Conservation (phyloP, 2,329 filamentous ascomycete species). For the Cladosporium cucumerinum region DNA sequence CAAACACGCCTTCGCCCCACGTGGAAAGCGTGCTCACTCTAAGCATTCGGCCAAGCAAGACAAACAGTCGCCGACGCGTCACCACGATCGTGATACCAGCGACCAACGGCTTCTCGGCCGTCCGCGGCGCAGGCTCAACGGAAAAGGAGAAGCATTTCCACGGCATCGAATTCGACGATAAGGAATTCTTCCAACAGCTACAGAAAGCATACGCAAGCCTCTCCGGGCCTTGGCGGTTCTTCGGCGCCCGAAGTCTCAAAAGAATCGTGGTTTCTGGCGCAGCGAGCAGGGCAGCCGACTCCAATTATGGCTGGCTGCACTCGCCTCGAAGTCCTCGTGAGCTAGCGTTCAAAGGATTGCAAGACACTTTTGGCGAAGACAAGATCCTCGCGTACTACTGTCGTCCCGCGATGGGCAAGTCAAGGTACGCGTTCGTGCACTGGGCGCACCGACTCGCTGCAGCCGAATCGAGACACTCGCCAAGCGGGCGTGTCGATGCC, state of each 20-base stretch:
- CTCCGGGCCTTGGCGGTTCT: conserved; percentile 25
- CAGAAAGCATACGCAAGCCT: conserved; percentile 29
- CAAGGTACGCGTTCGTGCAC: conserved; percentile 43
- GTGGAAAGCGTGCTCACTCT: conserved; percentile 33
- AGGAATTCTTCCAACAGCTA: conserved; percentile 32
- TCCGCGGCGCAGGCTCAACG: conserved; percentile 17
- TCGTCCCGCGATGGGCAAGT: conserved; percentile 34
- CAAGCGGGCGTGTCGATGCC: background rate
- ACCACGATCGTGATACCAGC: conserved; percentile 32
- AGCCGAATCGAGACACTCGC: conserved; percentile 13
- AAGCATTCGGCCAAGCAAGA: conserved; percentile 29
- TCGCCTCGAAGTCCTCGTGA: conserved; percentile 29
- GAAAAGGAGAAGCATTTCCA: conserved; percentile 16
- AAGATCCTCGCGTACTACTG: conserved; percentile 37
- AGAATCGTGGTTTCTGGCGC: conserved; percentile 30
- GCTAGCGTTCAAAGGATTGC: conserved; percentile 31
- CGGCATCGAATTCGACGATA: conserved; percentile 33
- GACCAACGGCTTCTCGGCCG: conserved; percentile 26
- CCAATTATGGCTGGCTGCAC: conserved; percentile 31
- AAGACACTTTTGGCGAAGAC: conserved; percentile 39
- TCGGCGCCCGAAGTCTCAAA: conserved; percentile 33
- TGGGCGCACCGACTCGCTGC: conserved; percentile 40
- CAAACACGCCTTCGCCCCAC: background rate
- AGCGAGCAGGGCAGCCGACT: conserved; percentile 27
- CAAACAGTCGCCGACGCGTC: conserved; percentile 24